Evolutionary conservation across 805 yeast species (phyloP), one percentile per base, ranked within the genome.

Genomic region (Metschnikowia kunwiensis): DNA sequence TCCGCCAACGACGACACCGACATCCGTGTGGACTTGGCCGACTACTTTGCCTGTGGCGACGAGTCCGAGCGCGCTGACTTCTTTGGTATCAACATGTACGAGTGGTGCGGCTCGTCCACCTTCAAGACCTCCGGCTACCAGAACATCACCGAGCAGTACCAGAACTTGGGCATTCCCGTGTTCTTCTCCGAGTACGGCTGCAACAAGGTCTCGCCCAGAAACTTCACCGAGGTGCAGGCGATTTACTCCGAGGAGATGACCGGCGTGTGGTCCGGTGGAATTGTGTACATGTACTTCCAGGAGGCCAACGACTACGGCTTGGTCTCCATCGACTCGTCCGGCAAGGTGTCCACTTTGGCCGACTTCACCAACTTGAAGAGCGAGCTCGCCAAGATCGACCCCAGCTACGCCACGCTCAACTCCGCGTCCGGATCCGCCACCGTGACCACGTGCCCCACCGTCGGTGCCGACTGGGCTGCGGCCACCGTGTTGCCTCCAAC

Each of bases 21-120:
- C 10, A 82, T 83, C 42, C 76, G 91, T 70, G 77, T 75, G 33
- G 51, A 68, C 29, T 68, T 82, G 51, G 89, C 89, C 40, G 85
- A 81, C 50, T 84, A 80, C 63, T 84, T 84, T 51, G 73, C 80
- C 27, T 84, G 93, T 70, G 91, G 91, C 63, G 77, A 71, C 43
- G 67, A 58, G 6, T 80, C 72, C 37, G 80, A 58, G 14, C 70
- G 70, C 49, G 88, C 87, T 42, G 93, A 84, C 61, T 84, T 84
- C 72, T 84, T 82, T 59, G 93, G 93, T 74, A 80, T 83, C 60
- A 84, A 84, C 75, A 82, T 82, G 87, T 84, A 84, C 70, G 87
- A 82, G 68, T 84, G 93, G 93, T 83, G 93, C 72, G 91, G 91
- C 54, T 29, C 55, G 13, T 77, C 86, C 13, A 57, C 75, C 35